A percentile compares a stretch with the other conserved stretches of the same genome.
Evolutionary conservation across 176 grass and related monocot species (phyloP).

Genomic region (Secale cereale): DNA sequence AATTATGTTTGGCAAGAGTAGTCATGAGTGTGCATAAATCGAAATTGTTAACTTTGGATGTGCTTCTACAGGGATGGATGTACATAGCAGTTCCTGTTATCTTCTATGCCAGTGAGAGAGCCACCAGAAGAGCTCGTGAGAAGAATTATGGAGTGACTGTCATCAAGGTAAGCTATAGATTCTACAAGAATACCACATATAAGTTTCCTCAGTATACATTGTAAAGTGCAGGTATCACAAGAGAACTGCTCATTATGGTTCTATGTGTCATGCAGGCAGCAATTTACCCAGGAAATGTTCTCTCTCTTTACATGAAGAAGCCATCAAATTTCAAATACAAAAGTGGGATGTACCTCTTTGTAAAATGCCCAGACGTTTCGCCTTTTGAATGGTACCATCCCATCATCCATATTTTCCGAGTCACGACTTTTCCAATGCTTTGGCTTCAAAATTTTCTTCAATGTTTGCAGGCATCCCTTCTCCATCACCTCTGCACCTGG

Average conservation of each 20-base stretch:
- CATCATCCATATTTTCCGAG: neutral
- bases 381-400: constrained; percentile 85
- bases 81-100: constrained; percentile 73
- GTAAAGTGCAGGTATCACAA: neutral
- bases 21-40: neutral
- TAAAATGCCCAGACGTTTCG: constrained; percentile 93
- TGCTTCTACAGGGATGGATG: constrained; percentile 88
- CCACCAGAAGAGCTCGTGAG: constrained; percentile 66
- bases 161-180: constrained; percentile 59
- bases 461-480: constrained; percentile 85
- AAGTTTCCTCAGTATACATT: constrained; percentile 2
- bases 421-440: neutral
- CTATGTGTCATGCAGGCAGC: constrained; percentile 61
- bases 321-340: constrained; percentile 85
- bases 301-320: constrained; percentile 87
- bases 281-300: constrained; percentile 95
- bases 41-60: neutral
- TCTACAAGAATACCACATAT: neutral
- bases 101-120: constrained; percentile 86
- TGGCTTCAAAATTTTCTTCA: neutral
- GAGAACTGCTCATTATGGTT: neutral
- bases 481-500: constrained; percentile 98
- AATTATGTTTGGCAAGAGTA: constrained; percentile 4
- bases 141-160: constrained; percentile 60
- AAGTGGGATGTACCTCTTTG: constrained; percentile 98